Evolutionary conservation across 495 filamentous ascomycete species (phyloP).

Genomic region (Rostrohypoxylon terebratum): DNA sequence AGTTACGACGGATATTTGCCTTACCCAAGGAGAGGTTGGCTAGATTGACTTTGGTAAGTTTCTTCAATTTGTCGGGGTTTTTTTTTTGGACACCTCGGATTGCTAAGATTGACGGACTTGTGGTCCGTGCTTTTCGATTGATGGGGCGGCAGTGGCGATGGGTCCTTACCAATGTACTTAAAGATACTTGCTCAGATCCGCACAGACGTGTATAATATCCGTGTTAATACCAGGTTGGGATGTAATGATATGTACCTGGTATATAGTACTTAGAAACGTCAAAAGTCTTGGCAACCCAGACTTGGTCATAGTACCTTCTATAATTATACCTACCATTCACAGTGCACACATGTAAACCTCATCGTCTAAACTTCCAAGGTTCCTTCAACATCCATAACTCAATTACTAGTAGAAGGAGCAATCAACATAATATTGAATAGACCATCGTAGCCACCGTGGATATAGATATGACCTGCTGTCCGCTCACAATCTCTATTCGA

Average conservation of each 20-base stretch:
- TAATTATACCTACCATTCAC: not conserved
- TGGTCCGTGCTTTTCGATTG: slow-evolving; percentile 4
- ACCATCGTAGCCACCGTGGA: too few relatives aligned
- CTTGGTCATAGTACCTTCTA: not conserved
- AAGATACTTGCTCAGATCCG: not conserved
- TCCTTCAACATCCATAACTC: too few relatives aligned
- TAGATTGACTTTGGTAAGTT: not conserved
- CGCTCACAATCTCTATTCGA: too few relatives aligned
- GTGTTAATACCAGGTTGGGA: not conserved
- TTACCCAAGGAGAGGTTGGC: not conserved
- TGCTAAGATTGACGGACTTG: not conserved
- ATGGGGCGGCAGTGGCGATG: not conserved
- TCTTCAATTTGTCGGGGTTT: not conserved
- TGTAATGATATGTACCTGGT: not conserved
- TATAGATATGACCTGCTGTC: not conserved
- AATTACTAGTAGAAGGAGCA: too few relatives aligned
- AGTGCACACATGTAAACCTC: not conserved
- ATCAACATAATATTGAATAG: too few relatives aligned
- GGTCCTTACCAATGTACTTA: not conserved
- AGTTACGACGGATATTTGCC: slow-evolving; percentile 1
- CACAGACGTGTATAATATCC: not conserved
- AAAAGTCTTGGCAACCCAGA: not conserved
- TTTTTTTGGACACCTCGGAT: slow-evolving; percentile 14
- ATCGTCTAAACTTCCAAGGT: too few relatives aligned
- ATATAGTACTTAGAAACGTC: not conserved